Evolutionary conservation across 1,284 basidiomycete species (phyloP), one percentile per base, ranked within the genome.

Genomic region (Trichosporon ovoides): DNA sequence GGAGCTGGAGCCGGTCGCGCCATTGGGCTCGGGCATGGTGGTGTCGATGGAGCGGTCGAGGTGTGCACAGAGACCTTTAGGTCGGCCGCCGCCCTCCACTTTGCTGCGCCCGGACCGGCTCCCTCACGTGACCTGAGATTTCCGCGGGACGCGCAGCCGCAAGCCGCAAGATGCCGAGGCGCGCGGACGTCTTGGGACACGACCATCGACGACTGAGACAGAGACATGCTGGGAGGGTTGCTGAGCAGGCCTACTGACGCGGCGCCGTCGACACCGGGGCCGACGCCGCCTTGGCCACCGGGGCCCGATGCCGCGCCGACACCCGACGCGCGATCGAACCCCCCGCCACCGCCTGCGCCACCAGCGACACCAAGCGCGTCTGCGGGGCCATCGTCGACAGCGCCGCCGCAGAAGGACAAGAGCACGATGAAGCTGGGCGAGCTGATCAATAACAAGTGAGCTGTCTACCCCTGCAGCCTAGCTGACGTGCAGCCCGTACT

Each of bases 401-500:
- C 24, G 13, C 7, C 43, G 9, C 22, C 22, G 16, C 24, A 48
- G 43, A 16, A 22, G 13, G 43, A 48, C 13, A 48, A 48, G 43
- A 48, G 43, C 43, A 48, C 43, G 14, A 48, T 48, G 43, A 48
- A 48, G 43, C 43, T 48, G 2, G 43, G 43, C 3, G 43, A 48
- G 43, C 43, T 48, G 14, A 48, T 48, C 24, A 48, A 48, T 16
- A 48, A 48, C 43, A 48, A 48, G 43, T 48, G 28, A 48, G 43
- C 24, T 34, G 7, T 11, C 0, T 10, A 2, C 35, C 7, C 36
- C 18, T 14, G 19, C 38, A 3, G 6, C 10, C 7, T 14, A 48
- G 24, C 43, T 48, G 24, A 48, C 43, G n/a, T n/a, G 19, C 67
- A 97, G 93, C 73, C 93, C 91, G 35, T 92, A 91, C 78, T 97